Base-by-base conservation (phyloP, 371 early-diverging fungal species). In the Nematocida sp. region DNA sequence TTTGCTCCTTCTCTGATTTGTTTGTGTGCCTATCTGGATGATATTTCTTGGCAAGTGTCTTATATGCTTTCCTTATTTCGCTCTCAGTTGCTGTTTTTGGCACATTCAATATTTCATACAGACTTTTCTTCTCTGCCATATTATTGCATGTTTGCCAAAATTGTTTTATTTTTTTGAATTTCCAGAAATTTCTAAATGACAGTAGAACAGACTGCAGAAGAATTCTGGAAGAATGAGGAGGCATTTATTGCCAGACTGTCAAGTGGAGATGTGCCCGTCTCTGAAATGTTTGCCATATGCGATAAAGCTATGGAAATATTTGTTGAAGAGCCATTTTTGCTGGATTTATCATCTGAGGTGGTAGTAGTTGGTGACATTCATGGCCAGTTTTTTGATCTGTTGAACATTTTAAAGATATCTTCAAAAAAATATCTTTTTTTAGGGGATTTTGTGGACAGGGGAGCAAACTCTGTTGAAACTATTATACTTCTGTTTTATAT, bases 401-500 rank as follows among this genome's bases (percentile, higher is more conserved):
- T 86, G 11, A 67, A 47, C 9, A 66, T 86, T 62, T 23, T 39
- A 90, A 57, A 71, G 18, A 25, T 82, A 18, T 66, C 78, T 18
- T n/a, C 67, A 5, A 40, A 50, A 39, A 62, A 72, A 27, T 83
- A 89, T 70, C 58, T 96, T 62, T 95, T 95, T 87, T 54, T 97
- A 92, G 97, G 97, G 4, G 97, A 97, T 87, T 97, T 96, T 86
- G 97, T 97, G 1, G 98, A 96, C 87, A 89, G 98, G 83, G 98
- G 94, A n/a, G 91, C 92, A 82, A 93, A 93, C 85, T 92, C 92
- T 3, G 91, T 92, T 73, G 94, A 94, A 85, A 89, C 67, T 6
- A 84, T 90, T 55, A 89, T 91, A 47, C 86, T 94, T 62, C 92
- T 93, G 25, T 92, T 86, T 33, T 15, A 67, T 44, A 71, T 94